Conservation (phyloP, 768 basidiomycete species). For the Suillus placidus region DNA sequence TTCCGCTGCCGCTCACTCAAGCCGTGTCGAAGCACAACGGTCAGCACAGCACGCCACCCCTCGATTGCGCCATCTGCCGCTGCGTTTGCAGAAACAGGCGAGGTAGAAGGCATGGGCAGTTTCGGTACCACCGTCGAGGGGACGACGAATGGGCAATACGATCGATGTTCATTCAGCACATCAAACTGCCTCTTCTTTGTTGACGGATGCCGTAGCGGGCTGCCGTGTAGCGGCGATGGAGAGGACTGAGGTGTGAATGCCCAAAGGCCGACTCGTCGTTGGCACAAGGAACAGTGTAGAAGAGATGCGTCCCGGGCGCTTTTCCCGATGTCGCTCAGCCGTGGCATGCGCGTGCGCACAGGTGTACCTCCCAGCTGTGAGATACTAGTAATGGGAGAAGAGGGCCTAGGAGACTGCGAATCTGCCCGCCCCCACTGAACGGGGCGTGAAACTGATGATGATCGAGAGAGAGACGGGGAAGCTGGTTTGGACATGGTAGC, state of each 20-base stretch:
- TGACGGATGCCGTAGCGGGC: slow-evolving; percentile 21
- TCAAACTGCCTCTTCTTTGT: slow-evolving; percentile 59
- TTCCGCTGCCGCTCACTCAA: slow-evolving; percentile 56
- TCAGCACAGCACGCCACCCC: slow-evolving; percentile 82
- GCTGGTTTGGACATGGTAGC: slow-evolving; percentile 27
- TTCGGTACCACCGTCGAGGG: slow-evolving; percentile 68
- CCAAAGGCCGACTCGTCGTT: slow-evolving; percentile 82
- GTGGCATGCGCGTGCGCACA: slow-evolving; percentile 13
- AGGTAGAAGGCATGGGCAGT: slow-evolving; percentile 37
- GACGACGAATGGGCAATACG: slow-evolving; percentile 84
- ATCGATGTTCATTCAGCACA: slow-evolving; percentile 78
- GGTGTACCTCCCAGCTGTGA: slow-evolving; percentile 23
- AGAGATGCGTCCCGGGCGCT: slow-evolving; percentile 49
- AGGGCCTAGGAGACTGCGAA: slow-evolving; percentile 16
- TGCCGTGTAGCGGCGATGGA: slow-evolving; percentile 16
- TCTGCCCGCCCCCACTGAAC: slow-evolving; percentile 19
- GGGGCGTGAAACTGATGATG: slow-evolving; percentile 33
- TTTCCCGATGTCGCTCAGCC: slow-evolving; percentile 13
- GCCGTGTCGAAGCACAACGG: slow-evolving; percentile 66
- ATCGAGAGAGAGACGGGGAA: slow-evolving; percentile 35
- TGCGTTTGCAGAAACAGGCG: slow-evolving; percentile 25
- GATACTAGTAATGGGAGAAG: slow-evolving; percentile 25
- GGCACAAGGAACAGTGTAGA: slow-evolving; percentile 70
- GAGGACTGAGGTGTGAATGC: slow-evolving; percentile 48
- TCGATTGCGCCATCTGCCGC: slow-evolving; percentile 45